Evolutionary conservation across 306 rosid genomes (phyloP).

Genomic region (Cucurbita pepo): DNA sequence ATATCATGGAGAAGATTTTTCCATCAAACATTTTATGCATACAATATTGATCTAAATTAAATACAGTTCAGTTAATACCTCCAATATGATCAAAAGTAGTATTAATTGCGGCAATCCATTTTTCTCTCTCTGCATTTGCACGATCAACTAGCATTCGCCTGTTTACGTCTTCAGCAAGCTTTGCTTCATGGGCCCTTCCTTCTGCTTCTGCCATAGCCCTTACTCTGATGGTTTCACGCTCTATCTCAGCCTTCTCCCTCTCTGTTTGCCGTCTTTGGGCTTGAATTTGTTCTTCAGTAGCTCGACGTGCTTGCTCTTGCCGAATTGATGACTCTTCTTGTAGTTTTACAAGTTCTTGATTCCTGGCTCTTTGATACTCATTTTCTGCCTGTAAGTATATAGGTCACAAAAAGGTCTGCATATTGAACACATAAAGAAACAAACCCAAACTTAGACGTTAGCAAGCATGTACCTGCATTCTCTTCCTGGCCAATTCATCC

Average conservation of each 20-base stretch:
- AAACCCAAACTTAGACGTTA: neutral
- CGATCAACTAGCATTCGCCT: conserved; percentile 64
- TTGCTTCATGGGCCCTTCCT: conserved; percentile 84
- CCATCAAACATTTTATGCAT: neutral
- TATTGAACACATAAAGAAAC: neutral
- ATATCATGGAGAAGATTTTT: neutral
- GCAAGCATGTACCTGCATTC: conserved; percentile 61
- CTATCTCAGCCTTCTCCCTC: conserved; percentile 88
- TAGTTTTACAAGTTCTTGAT: conserved; percentile 80
- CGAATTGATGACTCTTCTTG: conserved; percentile 93
- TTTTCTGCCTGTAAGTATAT: conserved; percentile 53
- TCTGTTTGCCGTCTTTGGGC: conserved; percentile 81
- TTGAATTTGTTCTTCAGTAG: conserved; percentile 92
- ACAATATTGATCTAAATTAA: neutral
- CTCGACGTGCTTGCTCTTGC: conserved; percentile 84
- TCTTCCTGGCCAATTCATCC: conserved; percentile 80
- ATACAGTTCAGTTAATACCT: conserved; percentile 34
- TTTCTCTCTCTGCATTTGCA: conserved; percentile 89
- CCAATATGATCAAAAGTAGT: conserved; percentile 96
- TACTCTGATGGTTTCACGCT: conserved; percentile 78
- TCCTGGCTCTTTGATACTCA: conserved; percentile 72
- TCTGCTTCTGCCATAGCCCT: conserved; percentile 93
- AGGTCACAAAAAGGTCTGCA: neutral
- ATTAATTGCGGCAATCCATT: conserved; percentile 90
- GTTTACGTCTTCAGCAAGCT: conserved; percentile 80